Evolutionary conservation across 768 basidiomycete species (phyloP).

Genomic region (Scleroderma citrinum): DNA sequence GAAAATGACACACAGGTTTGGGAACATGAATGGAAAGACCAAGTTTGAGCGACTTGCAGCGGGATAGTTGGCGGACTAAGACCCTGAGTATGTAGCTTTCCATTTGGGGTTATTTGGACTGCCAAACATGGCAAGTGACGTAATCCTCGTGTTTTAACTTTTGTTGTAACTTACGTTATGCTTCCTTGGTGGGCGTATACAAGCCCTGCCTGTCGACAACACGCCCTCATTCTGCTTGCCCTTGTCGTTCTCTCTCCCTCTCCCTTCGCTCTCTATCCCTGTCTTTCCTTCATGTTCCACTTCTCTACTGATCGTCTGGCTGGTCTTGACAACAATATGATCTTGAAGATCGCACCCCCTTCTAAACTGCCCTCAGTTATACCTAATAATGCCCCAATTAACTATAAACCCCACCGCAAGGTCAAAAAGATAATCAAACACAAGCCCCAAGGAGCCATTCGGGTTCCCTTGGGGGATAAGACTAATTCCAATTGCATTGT

Average conservation of each 20-base stretch:
- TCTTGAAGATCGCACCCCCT: conserved; percentile 30
- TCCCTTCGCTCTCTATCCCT: conserved; percentile 8
- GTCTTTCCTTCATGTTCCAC: conserved; percentile 25
- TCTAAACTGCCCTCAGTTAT: conserved; percentile 25
- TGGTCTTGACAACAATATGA: conserved; percentile 36
- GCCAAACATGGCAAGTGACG: no score
- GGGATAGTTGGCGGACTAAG: no score
- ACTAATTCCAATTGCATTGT: conserved; percentile 23
- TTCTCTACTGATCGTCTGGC: conserved; percentile 37
- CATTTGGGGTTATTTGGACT: no score
- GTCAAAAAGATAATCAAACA: conserved; percentile 20
- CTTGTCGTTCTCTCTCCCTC: conserved; percentile 4
- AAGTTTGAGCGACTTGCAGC: no score
- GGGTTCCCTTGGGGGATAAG: conserved; percentile 30
- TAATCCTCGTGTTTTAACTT: background rate
- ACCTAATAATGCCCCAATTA: conserved; percentile 13
- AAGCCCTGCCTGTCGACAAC: background rate
- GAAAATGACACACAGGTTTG: conserved; percentile 14
- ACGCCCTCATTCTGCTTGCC: background rate
- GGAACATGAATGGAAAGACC: conserved; percentile 14
- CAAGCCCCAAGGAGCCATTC: conserved; percentile 13
- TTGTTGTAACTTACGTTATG: background rate
- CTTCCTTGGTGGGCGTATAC: background rate
- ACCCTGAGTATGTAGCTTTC: no score
- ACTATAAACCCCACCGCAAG: conserved; percentile 14